A percentile compares a stretch with the other conserved stretches of the same genome.
Conservation (phyloP, 148 eudicot species). For the Dianthus caryophyllus region DNA sequence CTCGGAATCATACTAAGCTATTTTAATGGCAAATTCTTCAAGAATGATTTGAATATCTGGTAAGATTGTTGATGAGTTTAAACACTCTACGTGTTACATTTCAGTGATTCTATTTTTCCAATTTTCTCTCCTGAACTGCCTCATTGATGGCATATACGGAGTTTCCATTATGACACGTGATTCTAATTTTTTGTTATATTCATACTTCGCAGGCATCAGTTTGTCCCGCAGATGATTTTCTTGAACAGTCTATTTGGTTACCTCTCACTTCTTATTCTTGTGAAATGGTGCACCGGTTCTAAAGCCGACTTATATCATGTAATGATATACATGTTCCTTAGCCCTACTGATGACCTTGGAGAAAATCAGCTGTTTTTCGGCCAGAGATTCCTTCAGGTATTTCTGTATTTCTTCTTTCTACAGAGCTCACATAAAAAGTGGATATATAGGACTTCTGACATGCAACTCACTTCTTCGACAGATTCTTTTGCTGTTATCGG, state of each 20-base stretch:
- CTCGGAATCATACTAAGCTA: slow-evolving; percentile 76
- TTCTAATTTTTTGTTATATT: slow-evolving; percentile 8
- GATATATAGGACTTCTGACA: slow-evolving; percentile 14
- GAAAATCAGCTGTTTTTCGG: slow-evolving; percentile 82
- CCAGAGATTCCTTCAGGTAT: slow-evolving; percentile 75
- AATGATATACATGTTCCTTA: slow-evolving; percentile 90
- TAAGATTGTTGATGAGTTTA: slow-evolving; percentile 24
- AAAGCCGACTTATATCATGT: slow-evolving; percentile 85
- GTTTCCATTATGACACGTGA: slow-evolving; percentile 5
- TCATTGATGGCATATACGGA: not conserved
- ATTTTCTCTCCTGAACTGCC: not conserved
- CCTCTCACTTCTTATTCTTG: slow-evolving; percentile 74
- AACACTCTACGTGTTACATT: not conserved
- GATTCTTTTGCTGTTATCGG: slow-evolving; percentile 55
- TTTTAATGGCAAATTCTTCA: slow-evolving; percentile 69
- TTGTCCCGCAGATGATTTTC: slow-evolving; percentile 84
- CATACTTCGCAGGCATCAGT: slow-evolving; percentile 61
- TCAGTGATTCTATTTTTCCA: not conserved
- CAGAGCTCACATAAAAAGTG: not conserved
- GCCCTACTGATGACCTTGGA: slow-evolving; percentile 80
- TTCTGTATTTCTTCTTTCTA: slow-evolving; percentile 1
- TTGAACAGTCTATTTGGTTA: slow-evolving; percentile 83
- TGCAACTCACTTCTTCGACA: slow-evolving; percentile 23
- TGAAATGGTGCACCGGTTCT: slow-evolving; percentile 91
- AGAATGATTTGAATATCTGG: slow-evolving; percentile 63